Evolutionary conservation across 1,139 yeast genomes (phyloP).

Genomic region (Yamadazyma diospyri): DNA sequence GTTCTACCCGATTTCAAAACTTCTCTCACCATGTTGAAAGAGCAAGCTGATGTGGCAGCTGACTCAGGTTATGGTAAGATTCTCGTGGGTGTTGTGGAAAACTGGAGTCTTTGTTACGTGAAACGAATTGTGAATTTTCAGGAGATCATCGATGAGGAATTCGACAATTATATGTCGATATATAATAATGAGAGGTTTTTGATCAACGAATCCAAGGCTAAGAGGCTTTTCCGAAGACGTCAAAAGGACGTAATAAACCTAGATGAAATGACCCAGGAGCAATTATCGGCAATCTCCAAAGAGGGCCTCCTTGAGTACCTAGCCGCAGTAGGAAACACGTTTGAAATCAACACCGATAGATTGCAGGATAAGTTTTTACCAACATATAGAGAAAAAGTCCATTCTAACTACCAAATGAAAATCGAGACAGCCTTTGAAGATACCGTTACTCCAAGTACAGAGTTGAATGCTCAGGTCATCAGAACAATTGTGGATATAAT

Average conservation of each 20-base stretch:
- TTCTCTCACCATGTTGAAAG: conserved; percentile 74
- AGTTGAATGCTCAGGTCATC: conserved; percentile 68
- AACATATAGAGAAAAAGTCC: conserved; percentile 62
- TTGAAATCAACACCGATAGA: conserved; percentile 82
- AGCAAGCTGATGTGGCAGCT: conserved; percentile 90
- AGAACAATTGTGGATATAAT: conserved; percentile 63
- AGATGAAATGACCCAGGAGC: conserved; percentile 44
- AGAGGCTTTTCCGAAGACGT: conserved; percentile 41
- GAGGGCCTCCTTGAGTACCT: conserved; percentile 82
- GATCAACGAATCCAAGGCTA: conserved; percentile 39
- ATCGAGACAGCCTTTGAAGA: conserved; percentile 58
- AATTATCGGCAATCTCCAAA: conserved; percentile 53
- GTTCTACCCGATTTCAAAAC: conserved; percentile 52
- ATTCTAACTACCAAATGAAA: conserved; percentile 55
- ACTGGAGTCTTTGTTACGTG: conserved; percentile 62
- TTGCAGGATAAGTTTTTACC: conserved; percentile 72
- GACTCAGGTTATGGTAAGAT: conserved; percentile 83
- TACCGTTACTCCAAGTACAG: conserved; percentile 73
- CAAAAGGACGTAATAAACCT: conserved; percentile 24
- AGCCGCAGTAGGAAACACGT: conserved; percentile 77
- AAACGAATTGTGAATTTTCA: conserved; percentile 63
- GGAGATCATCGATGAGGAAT: conserved; percentile 55
- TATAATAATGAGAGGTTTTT: conserved; percentile 40
- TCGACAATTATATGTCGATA: conserved; percentile 40
- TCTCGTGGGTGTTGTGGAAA: conserved; percentile 75